Base-by-base conservation (phyloP, 257 asterid species). In the Plectranthus barbatus region DNA sequence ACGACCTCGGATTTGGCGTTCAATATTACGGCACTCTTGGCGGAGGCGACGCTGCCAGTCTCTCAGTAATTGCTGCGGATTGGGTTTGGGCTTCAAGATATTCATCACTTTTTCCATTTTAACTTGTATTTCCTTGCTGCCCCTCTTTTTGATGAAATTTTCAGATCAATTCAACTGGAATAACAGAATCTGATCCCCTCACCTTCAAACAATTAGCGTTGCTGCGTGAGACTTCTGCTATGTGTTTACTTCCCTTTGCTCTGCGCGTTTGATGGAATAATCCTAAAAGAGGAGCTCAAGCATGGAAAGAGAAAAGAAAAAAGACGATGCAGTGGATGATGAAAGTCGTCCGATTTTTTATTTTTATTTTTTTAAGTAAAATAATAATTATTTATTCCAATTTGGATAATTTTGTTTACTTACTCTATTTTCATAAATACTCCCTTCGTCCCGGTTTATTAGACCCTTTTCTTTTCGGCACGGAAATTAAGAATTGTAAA, bases 11-110 rank as follows among this genome's bases (percentile, higher is more conserved):
- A 86, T 83, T 76, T 90, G 94, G 56, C 97, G 97, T 69, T 90
- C 97, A 69, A 87, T 85, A 60, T 75, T 83, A 42, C 95, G 95
- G 52, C 86, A 74, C 80, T 90, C 97, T 72, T 85, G 96, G 40
- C 97, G 93, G 50, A 90, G 95, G 44, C 95, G 88, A 70, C 95
- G 95, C 75, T 90, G 95, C 95, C 97, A 90, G 74, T 90, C 96
- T 60, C 90, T 82, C 49, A 85, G 73, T 52, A 85, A 59, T 61
- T 87, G 93, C 71, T 87, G 95, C 3, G 95, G 96, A 39, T 83
- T 90, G 7, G 95, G 85, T 61, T 87, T 90, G 1, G 91, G 97
- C 80, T 82, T 87, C 84, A 90, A 56, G 23, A 80, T 51, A 66
- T 80, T 84, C 89, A 23, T 76, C 78, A 90, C 72, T 68, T 82